These are phyloP conservation scores for Benincasa hispida DNA, from an alignment of 306 rosid genomes.

Conservation along the genomic window DNA sequence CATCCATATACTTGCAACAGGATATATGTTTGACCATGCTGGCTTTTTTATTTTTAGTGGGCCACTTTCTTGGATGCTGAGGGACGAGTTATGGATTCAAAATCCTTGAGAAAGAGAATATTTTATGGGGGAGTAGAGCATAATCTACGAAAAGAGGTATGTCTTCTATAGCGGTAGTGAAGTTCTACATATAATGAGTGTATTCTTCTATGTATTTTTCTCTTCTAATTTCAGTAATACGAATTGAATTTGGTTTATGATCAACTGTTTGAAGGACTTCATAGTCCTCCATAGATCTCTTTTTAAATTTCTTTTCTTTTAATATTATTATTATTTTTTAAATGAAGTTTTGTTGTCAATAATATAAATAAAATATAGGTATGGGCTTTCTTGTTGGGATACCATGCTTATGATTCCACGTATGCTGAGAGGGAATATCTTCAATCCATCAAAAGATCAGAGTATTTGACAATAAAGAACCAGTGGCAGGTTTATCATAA, in stretches of 20 bases:
- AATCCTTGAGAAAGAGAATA: constrained; percentile 72
- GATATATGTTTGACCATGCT: neutral
- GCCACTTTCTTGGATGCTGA: constrained; percentile 70
- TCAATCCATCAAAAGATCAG: constrained; percentile 55
- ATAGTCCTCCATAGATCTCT: neutral
- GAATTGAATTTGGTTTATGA: neutral
- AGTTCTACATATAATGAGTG: neutral
- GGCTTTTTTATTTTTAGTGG: constrained; percentile 45
- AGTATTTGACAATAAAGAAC: constrained; percentile 65
- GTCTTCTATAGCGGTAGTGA: neutral
- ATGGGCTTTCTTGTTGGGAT: constrained; percentile 89
- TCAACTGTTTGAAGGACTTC: neutral
- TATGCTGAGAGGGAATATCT: constrained; percentile 88
- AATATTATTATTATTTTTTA: neutral
- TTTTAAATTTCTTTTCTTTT: neutral
- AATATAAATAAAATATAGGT: constrained; percentile 32
- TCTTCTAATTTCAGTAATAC: neutral
- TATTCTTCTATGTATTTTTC: neutral
- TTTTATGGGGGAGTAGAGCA: constrained; percentile 98
- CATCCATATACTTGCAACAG: neutral
- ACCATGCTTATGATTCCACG: constrained; percentile 68
- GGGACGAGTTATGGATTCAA: constrained; percentile 66
- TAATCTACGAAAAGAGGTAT: constrained; percentile 62
- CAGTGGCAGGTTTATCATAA: constrained; percentile 86
- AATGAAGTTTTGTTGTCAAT: constrained; percentile 8